Evolutionary conservation across 2,329 filamentous ascomycete genomes (phyloP).

Genomic region (Hirsutella rhossiliensis): DNA sequence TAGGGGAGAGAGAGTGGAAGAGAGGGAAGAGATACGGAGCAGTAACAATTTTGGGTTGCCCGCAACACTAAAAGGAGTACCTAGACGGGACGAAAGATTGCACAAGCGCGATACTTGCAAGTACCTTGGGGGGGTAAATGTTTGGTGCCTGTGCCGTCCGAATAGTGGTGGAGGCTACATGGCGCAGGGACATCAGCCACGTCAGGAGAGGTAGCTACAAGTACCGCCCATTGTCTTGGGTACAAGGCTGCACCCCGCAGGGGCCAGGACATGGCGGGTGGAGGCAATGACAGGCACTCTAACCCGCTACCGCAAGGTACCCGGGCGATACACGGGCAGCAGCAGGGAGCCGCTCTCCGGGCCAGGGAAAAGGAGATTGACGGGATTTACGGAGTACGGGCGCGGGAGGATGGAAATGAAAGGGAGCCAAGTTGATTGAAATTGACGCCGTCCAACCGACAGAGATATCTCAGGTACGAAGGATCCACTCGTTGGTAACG

Average conservation of each 20-base stretch:
- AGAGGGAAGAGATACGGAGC: background rate
- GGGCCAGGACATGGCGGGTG: no score
- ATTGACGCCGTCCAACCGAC: background rate
- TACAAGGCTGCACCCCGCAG: no score
- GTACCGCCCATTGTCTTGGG: no score
- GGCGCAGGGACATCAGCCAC: no score
- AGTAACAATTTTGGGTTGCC: background rate
- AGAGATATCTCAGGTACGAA: background rate
- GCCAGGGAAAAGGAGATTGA: background rate
- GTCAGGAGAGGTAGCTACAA: no score
- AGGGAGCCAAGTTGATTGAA: background rate
- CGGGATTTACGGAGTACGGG: background rate
- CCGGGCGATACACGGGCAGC: background rate
- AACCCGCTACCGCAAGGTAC: background rate
- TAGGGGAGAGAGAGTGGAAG: background rate
- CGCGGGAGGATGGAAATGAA: background rate
- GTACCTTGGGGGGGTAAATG: no score
- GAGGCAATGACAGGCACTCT: background rate
- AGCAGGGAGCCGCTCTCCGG: background rate
- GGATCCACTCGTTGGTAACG: background rate
- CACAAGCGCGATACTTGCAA: no score
- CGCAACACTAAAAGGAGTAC: background rate
- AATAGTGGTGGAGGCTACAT: no score
- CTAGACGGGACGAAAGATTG: background rate
- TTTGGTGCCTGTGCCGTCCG: no score